Conservation (phyloP, 192 early-diverging fungal species). For the Backusella morwellensis region DNA sequence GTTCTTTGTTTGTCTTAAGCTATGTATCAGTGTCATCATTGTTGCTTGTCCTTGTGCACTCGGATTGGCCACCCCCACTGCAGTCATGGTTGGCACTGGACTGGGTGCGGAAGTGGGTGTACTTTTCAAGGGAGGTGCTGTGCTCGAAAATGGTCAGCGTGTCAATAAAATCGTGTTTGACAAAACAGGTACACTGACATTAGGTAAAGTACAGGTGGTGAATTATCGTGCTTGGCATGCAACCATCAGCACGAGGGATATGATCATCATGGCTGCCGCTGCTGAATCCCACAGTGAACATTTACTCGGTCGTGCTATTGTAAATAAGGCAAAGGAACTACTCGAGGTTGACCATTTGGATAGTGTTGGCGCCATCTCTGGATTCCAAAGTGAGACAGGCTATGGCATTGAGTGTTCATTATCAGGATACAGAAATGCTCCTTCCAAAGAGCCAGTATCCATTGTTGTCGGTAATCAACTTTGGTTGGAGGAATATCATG, state of each 20-base stretch:
- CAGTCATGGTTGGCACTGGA: slow-evolving; percentile 98
- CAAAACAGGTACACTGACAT: slow-evolving; percentile 95
- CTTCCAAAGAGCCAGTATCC: background rate
- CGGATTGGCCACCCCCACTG: slow-evolving; percentile 93
- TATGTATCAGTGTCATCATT: slow-evolving; percentile 92
- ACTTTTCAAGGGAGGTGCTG: slow-evolving; percentile 93
- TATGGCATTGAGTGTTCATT: slow-evolving; percentile 21
- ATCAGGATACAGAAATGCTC: background rate
- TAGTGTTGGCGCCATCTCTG: slow-evolving; percentile 41
- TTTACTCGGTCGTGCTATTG: slow-evolving; percentile 79
- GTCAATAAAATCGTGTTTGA: slow-evolving; percentile 92
- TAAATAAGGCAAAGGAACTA: slow-evolving; percentile 52
- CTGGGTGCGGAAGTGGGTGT: slow-evolving; percentile 92
- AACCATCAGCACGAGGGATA: background rate
- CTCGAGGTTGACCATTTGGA: slow-evolving; percentile 25
- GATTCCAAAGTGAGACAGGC: slow-evolving; percentile 62
- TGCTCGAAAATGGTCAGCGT: slow-evolving; percentile 75
- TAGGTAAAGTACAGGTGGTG: slow-evolving; percentile 64
- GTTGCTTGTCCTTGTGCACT: slow-evolving; percentile 97
- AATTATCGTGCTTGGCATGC: slow-evolving; percentile 35
- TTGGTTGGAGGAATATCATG: slow-evolving; percentile 50
- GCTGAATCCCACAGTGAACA: slow-evolving; percentile 90
- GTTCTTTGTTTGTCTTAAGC: slow-evolving; percentile 75
- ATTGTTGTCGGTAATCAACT: slow-evolving; percentile 74
- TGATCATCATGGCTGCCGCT: slow-evolving; percentile 48